Evolutionary conservation across 2,329 filamentous ascomycete genomes (phyloP), one percentile per base, ranked within the genome.

Genomic region (Fusarium sp.): DNA sequence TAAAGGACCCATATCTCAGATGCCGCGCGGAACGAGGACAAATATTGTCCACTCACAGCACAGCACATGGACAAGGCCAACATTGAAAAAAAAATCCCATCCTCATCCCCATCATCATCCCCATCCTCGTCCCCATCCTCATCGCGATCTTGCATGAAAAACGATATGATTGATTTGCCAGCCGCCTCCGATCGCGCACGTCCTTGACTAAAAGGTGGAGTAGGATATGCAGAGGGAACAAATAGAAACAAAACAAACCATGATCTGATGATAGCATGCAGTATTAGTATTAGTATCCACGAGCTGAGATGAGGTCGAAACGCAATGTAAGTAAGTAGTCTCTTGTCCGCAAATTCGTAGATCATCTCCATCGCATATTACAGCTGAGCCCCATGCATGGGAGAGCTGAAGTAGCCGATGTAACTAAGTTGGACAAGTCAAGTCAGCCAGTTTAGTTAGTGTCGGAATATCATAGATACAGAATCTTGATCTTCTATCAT

Each of bases 71-170:
- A 43, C 22, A 31, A 28, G 26, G 7, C 50, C 51, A 43, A 50
- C 45, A 31, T 38, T 28, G 22, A 46, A 34, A 45, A n/a, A 45
- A 17, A 15, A 19, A 19, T 19, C 19, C 19, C 19, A 19, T 19
- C 19, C 19, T 19, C 19, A 19, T 19, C 19, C 19, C 19, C 19
- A 19, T 19, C 19, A 19, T 19, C 19, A 19, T 19, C 19, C 59
- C 26, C 24, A 28, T 31, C 24, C 42, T 9, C 42, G 19, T 21
- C 38, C 59, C 26, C 24, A 28, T 31, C 24, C 42, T 9, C 42
- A 46, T 59, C 13, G 40, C 58, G 31, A 39, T 51, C n/a, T 40
- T 64, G 36, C 45, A 40, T 47, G 21, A 34, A 21, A 34, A 55
- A 28, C 34, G 33, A 28, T 28, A 28, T 10, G 26, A 28, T 28